These are phyloP conservation scores for Leccinum imitatum DNA, from an alignment of 768 basidiomycete genomes.

Conservation along the genomic window DNA sequence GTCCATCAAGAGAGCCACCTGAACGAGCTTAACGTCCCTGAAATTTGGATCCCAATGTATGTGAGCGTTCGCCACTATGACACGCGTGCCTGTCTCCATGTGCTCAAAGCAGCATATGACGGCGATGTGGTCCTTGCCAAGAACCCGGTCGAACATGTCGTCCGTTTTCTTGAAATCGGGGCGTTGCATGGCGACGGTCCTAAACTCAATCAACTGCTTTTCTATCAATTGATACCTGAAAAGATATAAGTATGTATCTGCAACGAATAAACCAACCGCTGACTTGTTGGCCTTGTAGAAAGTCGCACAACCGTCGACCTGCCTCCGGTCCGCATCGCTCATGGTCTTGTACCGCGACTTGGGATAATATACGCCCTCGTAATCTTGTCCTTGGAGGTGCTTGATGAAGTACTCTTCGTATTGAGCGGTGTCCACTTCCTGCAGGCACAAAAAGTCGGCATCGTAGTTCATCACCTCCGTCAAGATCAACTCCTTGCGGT, in stretches of 20 bases:
- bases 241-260: constrained; percentile 5
- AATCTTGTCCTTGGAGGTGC: constrained; percentile 69
- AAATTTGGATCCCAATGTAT: constrained; percentile 91
- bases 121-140: constrained; percentile 93
- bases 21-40: constrained; percentile 96
- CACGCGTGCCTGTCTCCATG: constrained; percentile 78
- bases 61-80: constrained; percentile 89
- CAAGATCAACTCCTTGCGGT: constrained; percentile 85
- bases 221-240: constrained; percentile 88
- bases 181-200: constrained; percentile 87
- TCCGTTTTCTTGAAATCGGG: constrained; percentile 96
- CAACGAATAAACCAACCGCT: constrained; percentile 33
- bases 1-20: constrained; percentile 88
- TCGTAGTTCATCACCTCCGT: constrained; percentile 79
- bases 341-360: constrained; percentile 94
- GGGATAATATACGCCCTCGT: constrained; percentile 89
- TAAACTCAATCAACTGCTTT: constrained; percentile 92
- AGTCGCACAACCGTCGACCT: constrained; percentile 94
- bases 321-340: constrained; percentile 78
- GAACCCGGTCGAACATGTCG: constrained; percentile 99
- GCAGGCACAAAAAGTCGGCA: constrained; percentile 90
- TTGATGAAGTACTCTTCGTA: constrained; percentile 90
- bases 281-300: constrained; percentile 92
- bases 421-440: constrained; percentile 91
- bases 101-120: constrained; percentile 86